phyloP scores from a whole-genome alignment of 139 green algal genomes.

The Axilococcus clingmanii region DNA sequence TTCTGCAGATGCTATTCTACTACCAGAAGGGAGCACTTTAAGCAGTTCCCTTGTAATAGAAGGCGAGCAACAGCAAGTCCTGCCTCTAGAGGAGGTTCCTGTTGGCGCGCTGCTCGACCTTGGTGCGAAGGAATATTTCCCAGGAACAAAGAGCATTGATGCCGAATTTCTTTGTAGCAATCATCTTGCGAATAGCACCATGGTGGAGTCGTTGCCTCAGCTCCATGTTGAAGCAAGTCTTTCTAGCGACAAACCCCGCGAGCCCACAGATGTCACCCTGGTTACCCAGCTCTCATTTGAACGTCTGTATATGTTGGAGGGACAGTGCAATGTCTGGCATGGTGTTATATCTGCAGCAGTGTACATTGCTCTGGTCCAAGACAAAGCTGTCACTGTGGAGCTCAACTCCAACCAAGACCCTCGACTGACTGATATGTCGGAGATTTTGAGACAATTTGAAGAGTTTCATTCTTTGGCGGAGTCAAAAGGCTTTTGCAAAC shows the following conservation, averaged over 20 bases:
- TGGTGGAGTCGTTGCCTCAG: slow-evolving; percentile 17
- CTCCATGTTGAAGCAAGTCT: slow-evolving; percentile 25
- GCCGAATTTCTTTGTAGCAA: slow-evolving; percentile 10
- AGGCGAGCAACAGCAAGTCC: too few species aligned
- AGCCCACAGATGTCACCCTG: slow-evolving; percentile 24
- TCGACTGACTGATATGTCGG: slow-evolving; percentile 15
- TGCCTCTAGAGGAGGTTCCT: too few species aligned
- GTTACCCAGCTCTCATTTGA: slow-evolving; percentile 37
- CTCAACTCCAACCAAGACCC: slow-evolving; percentile 35
- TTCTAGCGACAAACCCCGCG: slow-evolving; percentile 7
- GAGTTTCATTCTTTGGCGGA: slow-evolving; percentile 34
- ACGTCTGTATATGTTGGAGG: slow-evolving; percentile 39
- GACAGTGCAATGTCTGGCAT: slow-evolving; percentile 38
- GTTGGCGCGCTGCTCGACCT: too few species aligned
- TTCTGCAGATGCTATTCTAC: too few species aligned
- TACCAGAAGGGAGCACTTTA: too few species aligned
- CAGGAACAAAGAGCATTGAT: slow-evolving; percentile 16
- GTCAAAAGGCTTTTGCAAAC: slow-evolving; percentile 27
- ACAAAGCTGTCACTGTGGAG: slow-evolving; percentile 23
- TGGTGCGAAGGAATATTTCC: too few species aligned
- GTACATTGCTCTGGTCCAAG: slow-evolving; percentile 33
- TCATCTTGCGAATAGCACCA: slow-evolving; percentile 4
- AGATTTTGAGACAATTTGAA: slow-evolving; percentile 17
- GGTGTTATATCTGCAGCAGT: slow-evolving; percentile 40
- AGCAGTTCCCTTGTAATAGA: too few species aligned